phyloP scores from a whole-genome alignment of 2,329 filamentous ascomycete genomes.

The Simplicillium sp. region DNA sequence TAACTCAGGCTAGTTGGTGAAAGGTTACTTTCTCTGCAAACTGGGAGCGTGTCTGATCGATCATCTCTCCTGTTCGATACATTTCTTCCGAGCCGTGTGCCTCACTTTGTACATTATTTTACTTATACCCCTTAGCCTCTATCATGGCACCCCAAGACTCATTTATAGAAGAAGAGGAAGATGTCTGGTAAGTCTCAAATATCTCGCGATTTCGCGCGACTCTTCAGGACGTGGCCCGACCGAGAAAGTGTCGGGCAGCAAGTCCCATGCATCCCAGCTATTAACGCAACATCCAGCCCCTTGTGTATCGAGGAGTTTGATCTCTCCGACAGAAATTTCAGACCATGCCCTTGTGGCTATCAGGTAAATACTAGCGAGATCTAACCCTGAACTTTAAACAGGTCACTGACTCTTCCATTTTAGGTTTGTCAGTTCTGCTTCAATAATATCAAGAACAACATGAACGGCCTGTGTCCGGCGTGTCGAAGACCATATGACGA shows the following conservation, averaged over 20 bases:
- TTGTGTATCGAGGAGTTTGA: slow-evolving; percentile 99
- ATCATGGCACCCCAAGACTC: slow-evolving; percentile 60
- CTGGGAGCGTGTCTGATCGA: slow-evolving; percentile 8
- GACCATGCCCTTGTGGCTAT: slow-evolving; percentile 94
- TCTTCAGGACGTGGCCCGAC: background rate
- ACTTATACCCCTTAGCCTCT: slow-evolving; percentile 13
- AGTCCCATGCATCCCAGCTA: slow-evolving; percentile 3
- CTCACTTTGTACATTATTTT: slow-evolving; percentile 4
- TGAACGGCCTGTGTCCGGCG: slow-evolving; percentile 96
- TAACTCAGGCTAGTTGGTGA: slow-evolving; percentile 7
- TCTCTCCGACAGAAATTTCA: slow-evolving; percentile 92
- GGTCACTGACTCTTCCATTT: slow-evolving; percentile 1
- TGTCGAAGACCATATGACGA: slow-evolving; percentile 94
- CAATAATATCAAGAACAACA: slow-evolving; percentile 97
- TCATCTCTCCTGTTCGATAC: slow-evolving; percentile 12
- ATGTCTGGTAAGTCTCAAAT: slow-evolving; percentile 47
- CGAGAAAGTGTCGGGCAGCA: too few species aligned
- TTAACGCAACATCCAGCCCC: slow-evolving; percentile 50
- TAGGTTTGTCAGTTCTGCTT: slow-evolving; percentile 99
- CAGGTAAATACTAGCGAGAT: slow-evolving; percentile 53
- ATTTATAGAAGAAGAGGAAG: slow-evolving; percentile 64
- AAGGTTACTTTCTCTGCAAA: slow-evolving; percentile 9
- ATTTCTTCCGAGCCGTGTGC: slow-evolving; percentile 11
- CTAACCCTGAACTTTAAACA: background rate
- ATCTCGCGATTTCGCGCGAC: slow-evolving; percentile 1